phyloP scores from a whole-genome alignment of 306 rosid genomes.

The Begonia loranthoides region DNA sequence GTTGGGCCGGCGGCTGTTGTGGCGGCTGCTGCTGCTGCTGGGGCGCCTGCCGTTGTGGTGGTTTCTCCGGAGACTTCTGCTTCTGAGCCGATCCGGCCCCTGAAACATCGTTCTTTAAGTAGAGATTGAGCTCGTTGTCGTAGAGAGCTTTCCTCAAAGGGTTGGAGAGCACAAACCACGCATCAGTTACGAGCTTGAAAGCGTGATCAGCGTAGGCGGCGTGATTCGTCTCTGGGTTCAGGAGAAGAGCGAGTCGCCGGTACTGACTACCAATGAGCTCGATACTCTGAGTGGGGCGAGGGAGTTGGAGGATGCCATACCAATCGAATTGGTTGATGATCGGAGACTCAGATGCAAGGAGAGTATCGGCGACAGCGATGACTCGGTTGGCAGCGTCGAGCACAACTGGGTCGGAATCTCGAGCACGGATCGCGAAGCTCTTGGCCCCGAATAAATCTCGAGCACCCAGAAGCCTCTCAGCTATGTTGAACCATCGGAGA shows the following conservation, averaged over 20 bases:
- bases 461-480: slow-evolving; percentile 62
- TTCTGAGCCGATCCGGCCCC: slow-evolving; percentile 17
- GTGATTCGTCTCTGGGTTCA: slow-evolving; percentile 49
- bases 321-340: slow-evolving; percentile 49
- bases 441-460: slow-evolving; percentile 69
- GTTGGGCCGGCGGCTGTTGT: background rate
- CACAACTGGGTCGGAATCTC: slow-evolving; percentile 64
- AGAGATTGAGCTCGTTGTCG: slow-evolving; percentile 40
- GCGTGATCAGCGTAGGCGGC: slow-evolving; percentile 54
- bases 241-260: slow-evolving; percentile 59
- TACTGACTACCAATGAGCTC: slow-evolving; percentile 64
- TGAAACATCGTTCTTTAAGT: slow-evolving; percentile 17
- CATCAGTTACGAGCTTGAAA: slow-evolving; percentile 57
- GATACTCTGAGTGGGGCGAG: slow-evolving; percentile 44
- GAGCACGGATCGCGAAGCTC: slow-evolving; percentile 82
- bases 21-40: background rate
- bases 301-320: slow-evolving; percentile 51
- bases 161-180: slow-evolving; percentile 67
- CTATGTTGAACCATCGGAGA: slow-evolving; percentile 70
- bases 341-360: slow-evolving; percentile 49
- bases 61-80: slow-evolving; percentile 6
- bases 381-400: slow-evolving; percentile 55
- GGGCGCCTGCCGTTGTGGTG: background rate
- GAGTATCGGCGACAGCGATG: slow-evolving; percentile 64
- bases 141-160: slow-evolving; percentile 41